A percentile compares a stretch with the other conserved stretches of the same genome.
Conservation (phyloP, 1,284 basidiomycete species). For the Limonomyces culmigenus region DNA sequence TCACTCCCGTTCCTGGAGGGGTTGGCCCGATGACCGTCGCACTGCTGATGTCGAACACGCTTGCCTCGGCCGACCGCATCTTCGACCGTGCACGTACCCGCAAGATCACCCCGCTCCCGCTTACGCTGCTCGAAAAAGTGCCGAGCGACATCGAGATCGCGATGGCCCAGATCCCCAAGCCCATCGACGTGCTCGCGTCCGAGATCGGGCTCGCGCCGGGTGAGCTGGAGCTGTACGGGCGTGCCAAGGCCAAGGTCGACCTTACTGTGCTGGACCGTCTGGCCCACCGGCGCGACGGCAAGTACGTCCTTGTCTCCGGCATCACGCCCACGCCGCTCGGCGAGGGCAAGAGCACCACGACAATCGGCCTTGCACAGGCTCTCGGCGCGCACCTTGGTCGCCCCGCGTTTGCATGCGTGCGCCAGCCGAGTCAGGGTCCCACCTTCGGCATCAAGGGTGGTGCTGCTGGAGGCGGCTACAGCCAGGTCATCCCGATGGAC, state of each 20-base stretch:
- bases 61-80: constrained; percentile 69
- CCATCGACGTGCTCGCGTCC: constrained; percentile 64
- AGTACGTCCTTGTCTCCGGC: constrained; percentile 93
- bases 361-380: constrained; percentile 93
- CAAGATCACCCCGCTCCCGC: constrained; percentile 64
- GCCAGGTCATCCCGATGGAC: constrained; percentile 98
- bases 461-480: constrained; percentile 96
- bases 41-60: constrained; percentile 93
- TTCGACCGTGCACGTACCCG: constrained; percentile 53
- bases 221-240: constrained; percentile 91
- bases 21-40: constrained; percentile 99
- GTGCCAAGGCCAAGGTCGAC: constrained; percentile 96
- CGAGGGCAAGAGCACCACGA: constrained; percentile 98
- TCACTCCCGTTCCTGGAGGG: constrained; percentile 96
- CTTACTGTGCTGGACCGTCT: constrained; percentile 79
- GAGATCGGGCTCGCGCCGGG: constrained; percentile 82
- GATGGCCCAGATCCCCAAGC: constrained; percentile 88
- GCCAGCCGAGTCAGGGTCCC: constrained; percentile 96
- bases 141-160: constrained; percentile 96
- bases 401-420: constrained; percentile 93
- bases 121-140: constrained; percentile 72
- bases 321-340: constrained; percentile 97
- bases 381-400: constrained; percentile 90
- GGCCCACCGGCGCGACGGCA: constrained; percentile 78
- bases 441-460: constrained; percentile 99